Conservation (phyloP, 148 eudicot genomes). For the Vaccinium darrowii region DNA sequence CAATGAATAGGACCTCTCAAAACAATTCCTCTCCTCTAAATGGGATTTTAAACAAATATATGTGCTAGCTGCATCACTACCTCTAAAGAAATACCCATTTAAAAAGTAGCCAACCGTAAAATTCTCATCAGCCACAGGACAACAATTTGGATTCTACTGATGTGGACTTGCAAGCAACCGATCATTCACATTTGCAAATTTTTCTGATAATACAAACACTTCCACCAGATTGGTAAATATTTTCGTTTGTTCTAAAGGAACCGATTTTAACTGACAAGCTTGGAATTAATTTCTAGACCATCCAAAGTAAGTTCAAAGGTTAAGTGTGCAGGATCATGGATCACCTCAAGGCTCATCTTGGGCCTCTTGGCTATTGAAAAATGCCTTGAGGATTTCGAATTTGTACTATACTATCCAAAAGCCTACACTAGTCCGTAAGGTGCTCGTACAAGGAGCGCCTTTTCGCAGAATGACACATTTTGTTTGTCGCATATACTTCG, state of each 20-base stretch:
- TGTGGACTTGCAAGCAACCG: not conserved
- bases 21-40: not conserved
- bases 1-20: not conserved
- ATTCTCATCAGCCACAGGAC: not conserved
- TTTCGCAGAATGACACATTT: not conserved
- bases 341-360: not conserved
- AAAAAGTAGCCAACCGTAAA: not conserved
- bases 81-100: not conserved
- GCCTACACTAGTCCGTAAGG: not conserved
- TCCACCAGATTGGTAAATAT: not conserved
- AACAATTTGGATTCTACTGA: not conserved
- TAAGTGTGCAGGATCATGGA: not conserved
- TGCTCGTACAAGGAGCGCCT: not conserved
- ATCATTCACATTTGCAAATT: not conserved
- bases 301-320: not conserved
- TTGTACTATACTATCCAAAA: not conserved
- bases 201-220: not conserved
- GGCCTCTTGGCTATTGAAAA: not conserved
- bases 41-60: not conserved
- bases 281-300: not conserved
- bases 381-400: not conserved
- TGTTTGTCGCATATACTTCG: no score
- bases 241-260: not conserved
- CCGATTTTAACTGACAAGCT: not conserved
- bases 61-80: not conserved